A percentile compares a stretch with the other conserved stretches of the same genome.
These are phyloP conservation scores for Penicillium diatomitis DNA, from an alignment of 495 filamentous ascomycete species.

Conservation along the genomic window DNA sequence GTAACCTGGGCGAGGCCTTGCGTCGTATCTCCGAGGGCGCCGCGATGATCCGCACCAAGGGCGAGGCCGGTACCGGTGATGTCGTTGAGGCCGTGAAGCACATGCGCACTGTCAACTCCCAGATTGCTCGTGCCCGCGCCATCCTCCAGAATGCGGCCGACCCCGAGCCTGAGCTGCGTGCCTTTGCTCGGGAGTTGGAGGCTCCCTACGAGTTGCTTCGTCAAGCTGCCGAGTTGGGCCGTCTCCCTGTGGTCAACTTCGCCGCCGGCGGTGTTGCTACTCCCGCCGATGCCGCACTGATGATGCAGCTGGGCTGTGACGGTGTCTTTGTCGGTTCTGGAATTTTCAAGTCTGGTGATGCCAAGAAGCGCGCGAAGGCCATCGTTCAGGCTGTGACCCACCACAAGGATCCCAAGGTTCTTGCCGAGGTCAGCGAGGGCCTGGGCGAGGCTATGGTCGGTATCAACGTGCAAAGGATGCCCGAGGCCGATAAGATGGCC, in stretches of 20 bases:
- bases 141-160: slow-evolving; percentile 51
- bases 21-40: slow-evolving; percentile 88
- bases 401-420: slow-evolving; percentile 73
- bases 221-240: slow-evolving; percentile 75
- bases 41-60: slow-evolving; percentile 98
- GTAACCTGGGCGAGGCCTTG: slow-evolving; percentile 90
- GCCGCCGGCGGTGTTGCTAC: slow-evolving; percentile 96
- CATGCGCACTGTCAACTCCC: slow-evolving; percentile 79
- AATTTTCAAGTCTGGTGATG: slow-evolving; percentile 94
- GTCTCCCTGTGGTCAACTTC: slow-evolving; percentile 96
- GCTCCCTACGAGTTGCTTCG: slow-evolving; percentile 68
- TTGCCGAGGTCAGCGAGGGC: slow-evolving; percentile 79
- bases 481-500: slow-evolving; percentile 70
- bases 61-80: slow-evolving; percentile 96
- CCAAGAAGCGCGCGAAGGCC: slow-evolving; percentile 75
- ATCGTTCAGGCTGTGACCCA: slow-evolving; percentile 93
- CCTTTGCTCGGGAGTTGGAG: slow-evolving; percentile 72
- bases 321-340: slow-evolving; percentile 95
- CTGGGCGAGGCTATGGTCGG: slow-evolving; percentile 96
- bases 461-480: slow-evolving; percentile 69
- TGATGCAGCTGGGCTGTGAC: slow-evolving; percentile 99
- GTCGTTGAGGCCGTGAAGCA: slow-evolving; percentile 95
- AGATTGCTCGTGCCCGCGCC: slow-evolving; percentile 67
- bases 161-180: slow-evolving; percentile 64
- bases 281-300: slow-evolving; percentile 91